Evolutionary conservation across 2,329 filamentous ascomycete genomes (phyloP).

Genomic region (Zymoseptoria passerinii): DNA sequence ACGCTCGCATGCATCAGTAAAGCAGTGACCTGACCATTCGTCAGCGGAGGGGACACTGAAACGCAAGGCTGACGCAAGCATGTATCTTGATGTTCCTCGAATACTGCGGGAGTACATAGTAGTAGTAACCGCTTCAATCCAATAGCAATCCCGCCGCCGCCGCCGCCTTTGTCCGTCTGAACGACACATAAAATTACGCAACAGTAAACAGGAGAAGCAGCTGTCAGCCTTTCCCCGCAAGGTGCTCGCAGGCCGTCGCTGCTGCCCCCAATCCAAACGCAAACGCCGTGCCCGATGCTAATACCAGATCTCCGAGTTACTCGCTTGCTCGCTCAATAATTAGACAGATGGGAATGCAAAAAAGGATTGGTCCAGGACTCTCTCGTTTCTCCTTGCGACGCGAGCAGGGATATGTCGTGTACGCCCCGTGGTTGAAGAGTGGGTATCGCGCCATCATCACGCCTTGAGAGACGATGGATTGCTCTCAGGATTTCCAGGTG

Average conservation of each 20-base stretch:
- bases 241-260: neutral
- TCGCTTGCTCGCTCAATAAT: slow-evolving; percentile 15
- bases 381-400: neutral
- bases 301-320: slow-evolving; percentile 4
- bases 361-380: neutral
- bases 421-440: neutral
- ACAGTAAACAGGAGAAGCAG: neutral
- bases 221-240: neutral
- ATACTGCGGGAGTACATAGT: neutral
- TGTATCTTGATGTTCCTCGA: neutral
- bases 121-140: neutral
- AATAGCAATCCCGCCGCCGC: neutral
- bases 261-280: neutral
- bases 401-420: neutral
- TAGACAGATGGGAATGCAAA: slow-evolving; percentile 8
- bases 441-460: neutral
- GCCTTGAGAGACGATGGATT: slow-evolving; percentile 16
- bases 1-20: neutral
- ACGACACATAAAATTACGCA: neutral
- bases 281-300: slow-evolving; percentile 7
- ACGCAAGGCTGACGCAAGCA: neutral
- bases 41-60: no score
- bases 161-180: neutral
- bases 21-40: no score
- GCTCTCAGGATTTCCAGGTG: slow-evolving; percentile 13